Base-by-base conservation (phyloP, 768 basidiomycete genomes). In the Lyophyllum semitale region DNA sequence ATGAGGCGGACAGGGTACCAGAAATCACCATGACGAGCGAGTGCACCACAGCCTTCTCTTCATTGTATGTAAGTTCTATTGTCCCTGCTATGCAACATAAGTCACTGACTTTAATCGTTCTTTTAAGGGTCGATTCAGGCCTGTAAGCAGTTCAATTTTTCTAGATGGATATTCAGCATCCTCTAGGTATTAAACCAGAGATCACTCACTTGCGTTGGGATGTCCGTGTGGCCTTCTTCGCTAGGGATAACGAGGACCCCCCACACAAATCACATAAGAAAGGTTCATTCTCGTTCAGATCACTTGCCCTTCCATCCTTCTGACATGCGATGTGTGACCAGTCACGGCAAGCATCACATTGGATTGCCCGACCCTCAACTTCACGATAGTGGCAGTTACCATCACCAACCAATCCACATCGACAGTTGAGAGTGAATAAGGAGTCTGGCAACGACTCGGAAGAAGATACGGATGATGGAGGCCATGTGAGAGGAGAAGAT, bases 301-400 rank as follows among this genome's bases (percentile, higher is more conserved):
- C 17, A 35, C 58, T 54, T 1, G 65, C 63, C 22, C 55, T 30
- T 15, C 63, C 61, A 32, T 61, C 45, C 20, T 35, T 17, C 48
- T 66, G 63, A 43, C 61, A 66, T 9, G 63, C 61, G 40, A 64
- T 51, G 26, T 66, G 65, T 9, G 61, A 63, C 63, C 63, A 64
- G 17, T 60, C 45, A 1, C 29, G 1, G 38, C 65, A 66, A 4
- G 29, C 32, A 18, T 59, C 52, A 40, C 63, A 66, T 53, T 61
- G 58, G 32, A 66, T 62, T 20, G 60, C 60, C 9, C n/a, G 4
- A 1, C 62, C 63, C 23, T 59, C 50, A 8, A 26, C 30, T 7
- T 26, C 47, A 9, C 45, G 41, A 48, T 59, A 53, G 4, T 58
- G n/a, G 0, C 53, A 2, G 54, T 63, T 65, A 7, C 58, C 59